Evolutionary conservation across 352 stramenopile species (phyloP).

Genomic region (Globisporangium recalcitrans): DNA sequence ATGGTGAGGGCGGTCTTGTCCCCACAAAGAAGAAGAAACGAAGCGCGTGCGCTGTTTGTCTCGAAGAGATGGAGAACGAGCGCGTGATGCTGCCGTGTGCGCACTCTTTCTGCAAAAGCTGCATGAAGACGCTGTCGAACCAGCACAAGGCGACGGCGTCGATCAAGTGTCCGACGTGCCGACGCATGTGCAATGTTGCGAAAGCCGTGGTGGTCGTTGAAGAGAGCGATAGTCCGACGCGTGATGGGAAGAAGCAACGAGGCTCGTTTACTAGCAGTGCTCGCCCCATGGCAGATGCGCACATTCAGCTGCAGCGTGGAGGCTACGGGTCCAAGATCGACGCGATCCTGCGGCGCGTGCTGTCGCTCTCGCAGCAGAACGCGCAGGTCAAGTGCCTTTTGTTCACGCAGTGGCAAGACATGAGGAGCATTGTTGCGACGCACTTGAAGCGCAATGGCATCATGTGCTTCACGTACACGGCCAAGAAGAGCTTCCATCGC

Average conservation of each 20-base stretch:
- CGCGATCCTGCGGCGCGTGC: constrained; percentile 45
- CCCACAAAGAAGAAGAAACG: constrained; percentile 2
- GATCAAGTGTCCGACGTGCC: constrained; percentile 59
- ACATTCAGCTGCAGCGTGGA: constrained; percentile 13
- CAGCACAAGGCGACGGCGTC: constrained; percentile 17
- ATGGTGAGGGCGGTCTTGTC: not conserved
- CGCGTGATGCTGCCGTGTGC: constrained; percentile 81
- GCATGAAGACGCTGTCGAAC: constrained; percentile 34
- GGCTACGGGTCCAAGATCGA: constrained; percentile 75
- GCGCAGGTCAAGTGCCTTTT: constrained; percentile 83
- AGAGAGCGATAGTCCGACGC: not conserved
- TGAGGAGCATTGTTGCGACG: constrained; percentile 44
- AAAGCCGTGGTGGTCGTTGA: constrained; percentile 27
- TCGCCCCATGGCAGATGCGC: constrained; percentile 10
- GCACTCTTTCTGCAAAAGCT: constrained; percentile 72
- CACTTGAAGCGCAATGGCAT: constrained; percentile 42
- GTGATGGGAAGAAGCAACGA: not conserved
- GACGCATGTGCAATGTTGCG: constrained; percentile 22
- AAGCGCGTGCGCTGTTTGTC: constrained; percentile 68
- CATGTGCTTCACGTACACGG: constrained; percentile 64
- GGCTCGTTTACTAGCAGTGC: not conserved
- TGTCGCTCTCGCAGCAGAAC: constrained; percentile 37
- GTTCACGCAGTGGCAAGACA: constrained; percentile 91
- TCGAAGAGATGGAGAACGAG: constrained; percentile 56
- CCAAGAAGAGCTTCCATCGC: constrained; percentile 44